Conservation (phyloP, 2,329 filamentous ascomycete genomes). For the Pseudogymnoascus sp. region DNA sequence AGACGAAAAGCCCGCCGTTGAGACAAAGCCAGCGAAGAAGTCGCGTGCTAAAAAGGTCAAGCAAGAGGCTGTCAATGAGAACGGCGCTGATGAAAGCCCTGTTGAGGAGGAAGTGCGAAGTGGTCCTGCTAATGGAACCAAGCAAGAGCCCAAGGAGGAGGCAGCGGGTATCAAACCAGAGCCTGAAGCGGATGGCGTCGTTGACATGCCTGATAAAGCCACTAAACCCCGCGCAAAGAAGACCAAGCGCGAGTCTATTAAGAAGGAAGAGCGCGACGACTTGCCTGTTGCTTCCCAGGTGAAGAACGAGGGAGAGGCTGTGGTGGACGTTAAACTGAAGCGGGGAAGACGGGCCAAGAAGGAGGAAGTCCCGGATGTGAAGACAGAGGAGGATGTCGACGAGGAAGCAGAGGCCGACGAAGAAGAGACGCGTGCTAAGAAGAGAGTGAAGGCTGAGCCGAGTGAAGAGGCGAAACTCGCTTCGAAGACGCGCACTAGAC, state of each 20-base stretch:
- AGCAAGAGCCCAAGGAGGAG: background rate
- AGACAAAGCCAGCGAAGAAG: conserved; percentile 20
- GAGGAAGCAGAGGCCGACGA: conserved; percentile 18
- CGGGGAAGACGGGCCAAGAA: conserved; percentile 28
- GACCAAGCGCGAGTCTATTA: conserved; percentile 22
- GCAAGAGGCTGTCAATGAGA: background rate
- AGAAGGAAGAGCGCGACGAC: conserved; percentile 14
- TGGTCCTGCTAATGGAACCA: background rate
- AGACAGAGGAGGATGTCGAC: conserved; percentile 16
- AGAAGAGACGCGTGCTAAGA: background rate
- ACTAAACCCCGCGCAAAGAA: conserved; percentile 31
- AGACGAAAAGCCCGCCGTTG: background rate
- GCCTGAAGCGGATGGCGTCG: conserved; percentile 23
- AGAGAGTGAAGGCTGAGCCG: conserved; percentile 3
- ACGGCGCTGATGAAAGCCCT: background rate
- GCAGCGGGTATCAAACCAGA: conserved; percentile 6
- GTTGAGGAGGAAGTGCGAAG: conserved; percentile 19
- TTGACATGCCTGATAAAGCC: conserved; percentile 18
- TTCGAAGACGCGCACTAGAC: background rate
- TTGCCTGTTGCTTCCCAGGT: conserved; percentile 19
- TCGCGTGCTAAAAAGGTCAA: conserved; percentile 20
- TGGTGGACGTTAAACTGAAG: conserved; percentile 24
- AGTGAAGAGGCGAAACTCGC: conserved; percentile 16
- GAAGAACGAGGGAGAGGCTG: conserved; percentile 23
- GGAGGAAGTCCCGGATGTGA: conserved; percentile 20